These are phyloP conservation scores for Exutisphaerella laricina DNA, from an alignment of 2,329 filamentous ascomycete genomes.

Conservation along the genomic window DNA sequence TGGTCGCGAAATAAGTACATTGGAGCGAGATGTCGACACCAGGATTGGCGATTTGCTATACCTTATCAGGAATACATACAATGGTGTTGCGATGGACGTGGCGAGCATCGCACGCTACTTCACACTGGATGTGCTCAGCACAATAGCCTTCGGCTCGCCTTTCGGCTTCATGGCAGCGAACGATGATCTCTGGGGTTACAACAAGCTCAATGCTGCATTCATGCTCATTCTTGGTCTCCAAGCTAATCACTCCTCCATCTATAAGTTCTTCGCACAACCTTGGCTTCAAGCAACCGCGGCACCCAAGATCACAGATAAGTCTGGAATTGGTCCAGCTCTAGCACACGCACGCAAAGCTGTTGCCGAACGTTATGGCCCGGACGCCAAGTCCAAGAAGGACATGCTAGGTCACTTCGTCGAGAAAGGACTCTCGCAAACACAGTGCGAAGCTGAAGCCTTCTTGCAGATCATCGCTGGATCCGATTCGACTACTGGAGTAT, in stretches of 20 bases:
- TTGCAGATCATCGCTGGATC: conserved; percentile 48
- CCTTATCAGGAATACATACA: conserved; percentile 47
- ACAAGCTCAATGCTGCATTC: conserved; percentile 19
- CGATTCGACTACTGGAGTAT: conserved; percentile 50
- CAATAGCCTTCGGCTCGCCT: conserved; percentile 6
- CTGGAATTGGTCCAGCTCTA: conserved; percentile 25
- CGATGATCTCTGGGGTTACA: conserved; percentile 37
- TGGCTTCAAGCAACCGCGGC: conserved; percentile 23
- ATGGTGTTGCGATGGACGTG: conserved; percentile 6
- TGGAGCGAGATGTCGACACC: conserved; percentile 48
- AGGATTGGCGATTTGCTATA: conserved; percentile 44
- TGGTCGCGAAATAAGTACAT: conserved; percentile 48
- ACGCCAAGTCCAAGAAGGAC: conserved; percentile 35
- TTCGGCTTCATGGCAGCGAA: conserved; percentile 47
- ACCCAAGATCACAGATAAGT: conserved; percentile 27
- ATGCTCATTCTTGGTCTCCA: conserved; percentile 24
- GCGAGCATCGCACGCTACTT: conserved; percentile 7
- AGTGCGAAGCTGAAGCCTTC: conserved; percentile 38
- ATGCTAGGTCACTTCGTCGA: conserved; percentile 49
- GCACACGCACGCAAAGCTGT: conserved; percentile 25
- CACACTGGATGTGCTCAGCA: conserved; percentile 9
- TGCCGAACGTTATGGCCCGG: conserved; percentile 23
- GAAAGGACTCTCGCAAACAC: conserved; percentile 36
- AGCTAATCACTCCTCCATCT: background rate
- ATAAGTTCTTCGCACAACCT: conserved; percentile 13